Evolutionary conservation across 805 yeast genomes (phyloP).

Genomic region (Candida arabinofermentans): DNA sequence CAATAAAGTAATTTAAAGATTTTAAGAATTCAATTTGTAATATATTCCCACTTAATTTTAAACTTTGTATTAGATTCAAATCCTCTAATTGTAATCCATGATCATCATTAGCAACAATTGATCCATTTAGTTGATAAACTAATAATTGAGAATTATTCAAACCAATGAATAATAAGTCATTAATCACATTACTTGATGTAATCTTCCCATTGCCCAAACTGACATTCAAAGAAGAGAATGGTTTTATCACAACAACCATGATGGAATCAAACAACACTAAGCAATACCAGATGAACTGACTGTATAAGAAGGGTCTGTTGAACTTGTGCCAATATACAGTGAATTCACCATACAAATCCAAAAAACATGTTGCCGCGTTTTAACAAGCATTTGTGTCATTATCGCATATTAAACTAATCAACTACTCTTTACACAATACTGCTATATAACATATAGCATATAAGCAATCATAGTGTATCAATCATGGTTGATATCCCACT

Average conservation of each 20-base stretch:
- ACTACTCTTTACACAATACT: background rate
- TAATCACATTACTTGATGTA: constrained; percentile 15
- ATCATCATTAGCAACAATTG: background rate
- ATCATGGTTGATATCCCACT: constrained; percentile 20
- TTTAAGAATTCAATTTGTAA: constrained; percentile 31
- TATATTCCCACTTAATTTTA: constrained; percentile 19
- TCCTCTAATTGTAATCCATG: constrained; percentile 10
- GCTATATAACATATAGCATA: background rate
- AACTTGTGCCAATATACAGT: background rate
- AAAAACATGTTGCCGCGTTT: too few species aligned
- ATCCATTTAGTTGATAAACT: constrained; percentile 17
- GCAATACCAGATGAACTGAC: too few species aligned
- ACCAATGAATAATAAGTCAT: constrained; percentile 20
- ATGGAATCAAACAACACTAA: too few species aligned
- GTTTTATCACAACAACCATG: constrained; percentile 17
- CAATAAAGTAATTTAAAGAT: constrained; percentile 29
- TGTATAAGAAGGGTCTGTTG: too few species aligned
- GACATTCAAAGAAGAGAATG: constrained; percentile 13
- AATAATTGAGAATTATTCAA: constrained; percentile 16
- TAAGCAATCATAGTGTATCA: background rate
- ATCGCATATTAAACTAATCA: too few species aligned
- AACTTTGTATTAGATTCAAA: constrained; percentile 13
- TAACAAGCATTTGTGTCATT: too few species aligned
- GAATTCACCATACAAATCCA: background rate
- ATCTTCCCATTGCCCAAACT: constrained; percentile 12